A percentile compares a stretch with the other conserved stretches of the same genome.
phyloP scores from a whole-genome alignment of 768 basidiomycete genomes.

The Auriscalpium orientale region DNA sequence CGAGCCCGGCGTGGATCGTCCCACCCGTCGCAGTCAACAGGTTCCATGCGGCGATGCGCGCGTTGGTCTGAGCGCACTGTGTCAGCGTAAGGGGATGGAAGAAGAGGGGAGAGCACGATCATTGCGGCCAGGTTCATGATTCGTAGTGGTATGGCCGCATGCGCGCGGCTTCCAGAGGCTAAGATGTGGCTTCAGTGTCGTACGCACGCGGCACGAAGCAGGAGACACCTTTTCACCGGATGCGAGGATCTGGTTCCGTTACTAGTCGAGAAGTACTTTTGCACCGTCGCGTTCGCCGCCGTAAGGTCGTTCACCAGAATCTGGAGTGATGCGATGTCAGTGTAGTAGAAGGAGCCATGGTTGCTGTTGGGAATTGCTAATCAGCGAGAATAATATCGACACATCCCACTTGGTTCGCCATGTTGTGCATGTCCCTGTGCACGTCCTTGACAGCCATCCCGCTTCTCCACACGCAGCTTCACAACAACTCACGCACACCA shows the following conservation, averaged over 20 bases:
- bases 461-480: conserved; percentile 15
- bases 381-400: neutral
- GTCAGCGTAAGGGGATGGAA: neutral
- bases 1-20: conserved; percentile 23
- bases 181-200: neutral
- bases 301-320: conserved; percentile 21
- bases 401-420: no score
- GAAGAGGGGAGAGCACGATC: conserved; percentile 12
- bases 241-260: conserved; percentile 20
- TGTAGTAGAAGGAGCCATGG: conserved; percentile 26
- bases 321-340: conserved; percentile 23
- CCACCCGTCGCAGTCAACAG: conserved; percentile 15
- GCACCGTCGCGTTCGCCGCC: conserved; percentile 18
- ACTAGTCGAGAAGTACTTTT: conserved; percentile 23
- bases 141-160: conserved; percentile 28
- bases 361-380: conserved; percentile 17
- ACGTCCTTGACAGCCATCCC: conserved; percentile 16
- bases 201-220: neutral
- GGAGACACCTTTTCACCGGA: conserved; percentile 19
- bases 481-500: conserved; percentile 21
- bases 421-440: neutral
- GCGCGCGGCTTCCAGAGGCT: conserved; percentile 25
- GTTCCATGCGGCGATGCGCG: conserved; percentile 23
- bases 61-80: conserved; percentile 15
- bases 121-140: conserved; percentile 27